These are phyloP conservation scores for Populus pruinosa DNA, from an alignment of 345 rosid genomes.

Conservation along the genomic window DNA sequence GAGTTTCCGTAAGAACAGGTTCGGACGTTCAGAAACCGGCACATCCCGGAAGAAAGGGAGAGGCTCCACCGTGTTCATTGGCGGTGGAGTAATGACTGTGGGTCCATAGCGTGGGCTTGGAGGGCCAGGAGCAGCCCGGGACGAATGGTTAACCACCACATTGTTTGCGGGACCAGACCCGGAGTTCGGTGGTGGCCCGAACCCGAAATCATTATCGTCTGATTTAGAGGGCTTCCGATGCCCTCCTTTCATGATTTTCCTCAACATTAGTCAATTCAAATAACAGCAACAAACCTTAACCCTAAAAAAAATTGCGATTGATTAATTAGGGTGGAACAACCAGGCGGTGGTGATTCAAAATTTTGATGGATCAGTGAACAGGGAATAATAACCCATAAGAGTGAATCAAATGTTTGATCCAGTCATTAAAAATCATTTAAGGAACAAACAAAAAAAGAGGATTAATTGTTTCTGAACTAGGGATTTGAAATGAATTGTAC, in stretches of 20 bases:
- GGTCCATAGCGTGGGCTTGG: conserved; percentile 20
- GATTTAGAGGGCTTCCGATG: conserved; percentile 64
- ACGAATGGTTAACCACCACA: conserved; percentile 69
- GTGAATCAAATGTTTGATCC: conserved; percentile 7
- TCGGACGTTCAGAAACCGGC: conserved; percentile 57
- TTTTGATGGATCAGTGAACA: conserved; percentile 25
- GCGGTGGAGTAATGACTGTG: conserved; percentile 33
- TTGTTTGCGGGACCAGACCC: conserved; percentile 40
- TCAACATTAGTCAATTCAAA: conserved; percentile 45
- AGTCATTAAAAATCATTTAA: background rate
- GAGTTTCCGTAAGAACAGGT: conserved; percentile 58
- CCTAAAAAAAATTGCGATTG: background rate
- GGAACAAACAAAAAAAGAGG: background rate
- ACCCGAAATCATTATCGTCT: conserved; percentile 48
- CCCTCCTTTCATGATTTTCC: conserved; percentile 81
- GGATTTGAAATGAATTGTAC: conserved; percentile 11
- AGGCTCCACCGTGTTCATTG: conserved; percentile 60
- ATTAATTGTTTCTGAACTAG: conserved; percentile 14
- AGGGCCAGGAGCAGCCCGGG: conserved; percentile 35
- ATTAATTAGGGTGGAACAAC: background rate
- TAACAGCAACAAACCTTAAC: conserved; percentile 18
- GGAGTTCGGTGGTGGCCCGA: conserved; percentile 37
- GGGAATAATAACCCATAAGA: conserved; percentile 15
- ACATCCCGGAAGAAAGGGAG: conserved; percentile 66
- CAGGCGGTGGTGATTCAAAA: background rate